Evolutionary conservation across 2,329 filamentous ascomycete genomes (phyloP).

Genomic region (Ophiostoma ips): DNA sequence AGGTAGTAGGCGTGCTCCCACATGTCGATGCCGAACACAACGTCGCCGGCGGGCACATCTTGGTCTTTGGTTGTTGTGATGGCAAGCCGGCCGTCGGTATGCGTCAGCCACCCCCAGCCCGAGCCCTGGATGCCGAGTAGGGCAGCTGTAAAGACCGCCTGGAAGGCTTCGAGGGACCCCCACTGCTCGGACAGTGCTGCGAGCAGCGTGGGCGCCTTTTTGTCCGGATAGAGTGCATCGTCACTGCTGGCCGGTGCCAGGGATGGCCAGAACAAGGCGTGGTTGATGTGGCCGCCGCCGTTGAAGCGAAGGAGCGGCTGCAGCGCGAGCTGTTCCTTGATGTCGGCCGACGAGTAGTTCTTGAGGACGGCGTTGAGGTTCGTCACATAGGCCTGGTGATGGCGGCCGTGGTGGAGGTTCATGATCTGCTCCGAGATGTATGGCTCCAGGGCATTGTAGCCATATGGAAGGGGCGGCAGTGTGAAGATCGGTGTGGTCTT

Average conservation of each 20-base stretch:
- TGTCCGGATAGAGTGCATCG: constrained; percentile 40
- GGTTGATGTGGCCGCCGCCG: constrained; percentile 53
- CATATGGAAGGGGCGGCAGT: constrained; percentile 20
- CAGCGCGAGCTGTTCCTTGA: constrained; percentile 45
- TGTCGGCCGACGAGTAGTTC: constrained; percentile 49
- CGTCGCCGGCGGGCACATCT: constrained; percentile 42
- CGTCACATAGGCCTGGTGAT: constrained; percentile 89
- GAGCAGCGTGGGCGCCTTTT: constrained; percentile 30
- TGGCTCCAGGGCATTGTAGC: constrained; percentile 40
- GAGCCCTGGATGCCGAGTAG: constrained; percentile 65
- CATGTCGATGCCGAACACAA: constrained; percentile 66
- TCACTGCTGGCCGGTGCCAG: constrained; percentile 46
- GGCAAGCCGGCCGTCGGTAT: constrained; percentile 40
- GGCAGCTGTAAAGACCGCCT: constrained; percentile 48
- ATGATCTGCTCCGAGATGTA: constrained; percentile 78
- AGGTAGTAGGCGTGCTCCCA: constrained; percentile 92
- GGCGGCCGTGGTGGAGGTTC: constrained; percentile 88
- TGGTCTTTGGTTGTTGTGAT: constrained; percentile 76
- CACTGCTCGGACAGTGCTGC: constrained; percentile 49
- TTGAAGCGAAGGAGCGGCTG: constrained; percentile 53
- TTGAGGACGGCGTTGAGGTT: constrained; percentile 69
- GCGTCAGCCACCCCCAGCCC: constrained; percentile 68
- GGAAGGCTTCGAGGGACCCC: constrained; percentile 54
- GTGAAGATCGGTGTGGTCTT: not conserved
- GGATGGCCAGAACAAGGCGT: constrained; percentile 56